Base-by-base conservation (phyloP, 768 basidiomycete species). In the Russula earlei region DNA sequence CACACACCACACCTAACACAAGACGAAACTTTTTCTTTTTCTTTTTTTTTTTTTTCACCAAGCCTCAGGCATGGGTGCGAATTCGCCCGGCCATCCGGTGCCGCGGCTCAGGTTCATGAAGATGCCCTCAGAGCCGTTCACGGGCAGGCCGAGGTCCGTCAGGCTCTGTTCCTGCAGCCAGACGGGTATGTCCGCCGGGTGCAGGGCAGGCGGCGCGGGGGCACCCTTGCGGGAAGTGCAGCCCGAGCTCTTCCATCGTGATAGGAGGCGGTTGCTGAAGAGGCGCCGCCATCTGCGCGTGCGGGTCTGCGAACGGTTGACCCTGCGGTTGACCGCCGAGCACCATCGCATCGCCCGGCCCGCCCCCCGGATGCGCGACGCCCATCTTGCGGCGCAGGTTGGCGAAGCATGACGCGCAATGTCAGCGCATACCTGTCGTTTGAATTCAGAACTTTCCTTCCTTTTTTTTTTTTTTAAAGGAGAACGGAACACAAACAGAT, bases 121-220 rank as follows among this genome's bases (percentile, higher is more conserved):
- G 50, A 95, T 85, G 12, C 86, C 89, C 63, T 97, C 93, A 4
- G 85, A 87, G 42, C 93, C 93, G 63, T 93, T 93, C 36, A 83
- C 75, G n/a, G 93, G 93, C 51, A 96, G 73, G 15, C 93, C 91
- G 14, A 97, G 81, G 68, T 97, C 93, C 15, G 84, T 82, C 61
- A 94, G 71, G 66, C 82, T 92, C 89, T 95, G 85, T 69, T 95
- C 93, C 67, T 89, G 91, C 55, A 96, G 71, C 93, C 93, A 96
- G 4, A 83, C 64, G n/a, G 93, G 93, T 53, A 96, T 85, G 44
- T 84, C 80, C 40, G 81, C 79, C 10, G 89, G 86, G 66, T 81
- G 89, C 68, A 94, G 83, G 64, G 57, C 68, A 65, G 43, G 69
- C 68, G 52, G 71, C 54, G 84, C 81, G 33, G 50, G 64, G 77